These are phyloP conservation scores for Tylopilus vinaceipallidus DNA, from an alignment of 768 basidiomycete genomes.

Conservation along the genomic window DNA sequence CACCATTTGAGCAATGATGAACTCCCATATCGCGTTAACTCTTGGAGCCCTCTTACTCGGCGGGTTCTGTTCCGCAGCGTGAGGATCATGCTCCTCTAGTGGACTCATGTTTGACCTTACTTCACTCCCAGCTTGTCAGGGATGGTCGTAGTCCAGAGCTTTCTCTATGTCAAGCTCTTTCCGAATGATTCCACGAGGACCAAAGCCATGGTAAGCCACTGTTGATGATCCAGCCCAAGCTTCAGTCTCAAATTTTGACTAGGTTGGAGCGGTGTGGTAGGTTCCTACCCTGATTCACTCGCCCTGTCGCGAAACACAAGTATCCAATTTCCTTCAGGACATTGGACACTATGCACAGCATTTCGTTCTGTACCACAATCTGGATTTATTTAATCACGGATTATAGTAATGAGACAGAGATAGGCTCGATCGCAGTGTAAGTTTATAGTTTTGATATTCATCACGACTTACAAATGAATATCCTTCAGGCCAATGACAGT, in stretches of 20 bases:
- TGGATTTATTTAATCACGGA: too few species aligned
- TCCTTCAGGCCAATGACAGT: too few species aligned
- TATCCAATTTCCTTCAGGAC: too few species aligned
- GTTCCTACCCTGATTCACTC: too few species aligned
- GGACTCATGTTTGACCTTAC: not conserved
- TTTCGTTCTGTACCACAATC: too few species aligned
- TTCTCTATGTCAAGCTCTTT: conserved; percentile 31
- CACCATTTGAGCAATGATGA: conserved; percentile 13
- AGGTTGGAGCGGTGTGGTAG: too few species aligned
- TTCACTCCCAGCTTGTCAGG: conserved; percentile 27
- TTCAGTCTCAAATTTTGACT: not conserved
- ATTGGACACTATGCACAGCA: too few species aligned
- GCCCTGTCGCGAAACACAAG: too few species aligned
- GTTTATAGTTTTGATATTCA: too few species aligned
- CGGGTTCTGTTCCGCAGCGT: conserved; percentile 30
- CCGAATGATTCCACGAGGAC: conserved; percentile 19
- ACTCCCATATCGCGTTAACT: conserved; percentile 15
- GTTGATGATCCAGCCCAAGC: not conserved
- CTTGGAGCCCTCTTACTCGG: conserved; percentile 30
- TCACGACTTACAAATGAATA: too few species aligned
- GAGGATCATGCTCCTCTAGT: not conserved
- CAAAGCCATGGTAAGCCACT: conserved; percentile 23
- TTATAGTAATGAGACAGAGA: too few species aligned
- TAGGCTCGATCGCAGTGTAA: too few species aligned
- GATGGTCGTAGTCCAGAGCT: conserved; percentile 24